phyloP scores from a whole-genome alignment of 805 yeast genomes.

The Saturnispora sekii region DNA sequence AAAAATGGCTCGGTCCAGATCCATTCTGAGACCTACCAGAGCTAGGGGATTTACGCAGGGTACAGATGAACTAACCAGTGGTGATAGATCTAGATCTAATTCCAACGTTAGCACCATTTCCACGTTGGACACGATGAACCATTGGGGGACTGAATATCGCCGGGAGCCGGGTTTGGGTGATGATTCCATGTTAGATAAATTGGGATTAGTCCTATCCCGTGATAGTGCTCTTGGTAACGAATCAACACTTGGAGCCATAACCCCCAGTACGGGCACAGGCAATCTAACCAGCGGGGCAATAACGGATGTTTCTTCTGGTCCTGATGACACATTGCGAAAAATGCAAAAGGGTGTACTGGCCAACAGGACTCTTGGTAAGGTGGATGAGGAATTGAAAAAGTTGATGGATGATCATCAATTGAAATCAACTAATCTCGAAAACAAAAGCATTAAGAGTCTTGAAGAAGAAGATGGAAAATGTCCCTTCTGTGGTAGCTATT shows the following conservation, averaged over 20 bases:
- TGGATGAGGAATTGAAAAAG: slow-evolving; percentile 4
- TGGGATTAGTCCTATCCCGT: neutral
- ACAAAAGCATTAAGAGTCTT: neutral
- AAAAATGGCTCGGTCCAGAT: too few relatives aligned
- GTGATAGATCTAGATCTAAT: slow-evolving; percentile 1
- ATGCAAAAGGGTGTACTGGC: neutral
- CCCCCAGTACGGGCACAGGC: slow-evolving; percentile 1
- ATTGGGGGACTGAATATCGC: too few relatives aligned
- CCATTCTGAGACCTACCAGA: neutral
- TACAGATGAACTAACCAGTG: neutral
- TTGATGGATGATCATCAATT: slow-evolving; percentile 1
- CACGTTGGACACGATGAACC: slow-evolving; percentile 1
- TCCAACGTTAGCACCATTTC: neutral
- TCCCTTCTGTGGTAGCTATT: slow-evolving; percentile 15
- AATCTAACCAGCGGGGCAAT: neutral
- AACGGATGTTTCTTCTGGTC: neutral
- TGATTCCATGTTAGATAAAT: neutral
- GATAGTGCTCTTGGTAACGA: neutral
- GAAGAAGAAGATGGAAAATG: slow-evolving; percentile 10
- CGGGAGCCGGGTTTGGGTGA: neutral
- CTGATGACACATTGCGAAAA: neutral
- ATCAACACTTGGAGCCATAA: neutral
- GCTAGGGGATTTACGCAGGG: neutral
- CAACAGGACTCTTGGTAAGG: neutral
- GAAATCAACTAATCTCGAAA: neutral